Evolutionary conservation across 148 eudicot genomes (phyloP).

Genomic region (Fagopyrum homotropicum): DNA sequence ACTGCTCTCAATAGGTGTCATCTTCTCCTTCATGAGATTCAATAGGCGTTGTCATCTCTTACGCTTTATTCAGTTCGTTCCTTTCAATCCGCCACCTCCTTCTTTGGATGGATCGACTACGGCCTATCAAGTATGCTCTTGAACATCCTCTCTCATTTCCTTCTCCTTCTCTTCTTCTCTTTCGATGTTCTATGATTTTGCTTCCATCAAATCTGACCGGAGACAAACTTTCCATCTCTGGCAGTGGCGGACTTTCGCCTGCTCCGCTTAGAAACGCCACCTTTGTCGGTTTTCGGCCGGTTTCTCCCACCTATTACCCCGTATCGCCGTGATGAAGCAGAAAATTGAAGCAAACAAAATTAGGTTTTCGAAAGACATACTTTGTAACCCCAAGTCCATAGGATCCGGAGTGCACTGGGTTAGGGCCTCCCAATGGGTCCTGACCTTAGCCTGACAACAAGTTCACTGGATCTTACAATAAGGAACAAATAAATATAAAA

Average conservation of each 20-base stretch:
- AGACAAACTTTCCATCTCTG: slow-evolving; percentile 7
- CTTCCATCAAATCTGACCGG: slow-evolving; percentile 17
- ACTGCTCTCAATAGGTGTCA: no score
- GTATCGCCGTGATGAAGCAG: slow-evolving; percentile 26
- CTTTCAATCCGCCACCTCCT: no score
- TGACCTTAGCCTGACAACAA: no score
- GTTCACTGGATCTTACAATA: no score
- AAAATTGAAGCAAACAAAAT: slow-evolving; percentile 34
- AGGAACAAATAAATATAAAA: no score
- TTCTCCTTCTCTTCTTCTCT: slow-evolving; percentile 14
- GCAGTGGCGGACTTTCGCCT: slow-evolving; percentile 5
- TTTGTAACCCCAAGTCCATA: background rate
- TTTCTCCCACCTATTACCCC: slow-evolving; percentile 18
- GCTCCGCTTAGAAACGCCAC: background rate
- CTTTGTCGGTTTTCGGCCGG: background rate
- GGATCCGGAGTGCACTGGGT: no score
- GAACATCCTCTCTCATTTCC: background rate
- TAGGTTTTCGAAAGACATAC: slow-evolving; percentile 30
- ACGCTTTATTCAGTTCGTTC: no score
- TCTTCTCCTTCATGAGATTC: no score
- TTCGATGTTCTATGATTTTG: slow-evolving; percentile 12
- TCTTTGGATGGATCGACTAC: no score
- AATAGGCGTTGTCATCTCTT: no score
- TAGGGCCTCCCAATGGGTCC: no score
- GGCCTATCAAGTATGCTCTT: no score